Evolutionary conservation across 2,329 filamentous ascomycete species (phyloP), one percentile per base, ranked within the genome.

Genomic region (Neofusicoccum cordaticola): DNA sequence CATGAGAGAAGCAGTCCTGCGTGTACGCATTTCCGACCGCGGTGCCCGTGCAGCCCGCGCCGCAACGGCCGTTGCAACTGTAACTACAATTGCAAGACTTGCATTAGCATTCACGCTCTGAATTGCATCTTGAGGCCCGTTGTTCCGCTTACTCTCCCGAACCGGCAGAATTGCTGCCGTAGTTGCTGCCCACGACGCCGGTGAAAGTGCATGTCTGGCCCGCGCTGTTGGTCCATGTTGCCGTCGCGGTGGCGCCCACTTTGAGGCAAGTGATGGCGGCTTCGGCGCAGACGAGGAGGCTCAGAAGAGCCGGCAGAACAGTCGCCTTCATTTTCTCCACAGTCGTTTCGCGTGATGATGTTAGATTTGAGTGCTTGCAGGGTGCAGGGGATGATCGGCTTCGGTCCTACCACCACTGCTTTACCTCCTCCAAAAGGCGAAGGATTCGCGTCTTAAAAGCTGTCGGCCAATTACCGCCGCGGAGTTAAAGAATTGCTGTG

Each of bases 1-100:
- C 82, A 62, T 84, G 82, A 0, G 78, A 79, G 67, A 81, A 83
- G 68, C 82, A 84, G 57, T 84, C 80, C 66, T 83, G 82, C 0
- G 81, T 83, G 64, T 84, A 84, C 3, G 73, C 80, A 39, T 83
- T 82, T 2, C 82, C 82, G 7, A 83, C 1, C 1, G 80, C 74
- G 4, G 71, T 53, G 4, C 82, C 81, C 0, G 70, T 74, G 56
- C 82, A 84, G 0, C 80, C 81, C 9, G 77, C 79, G 31, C 82
- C 82, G 39, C 82, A 83, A 35, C 81, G 75, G 1, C 81, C 81
- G 61, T 83, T 83, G 64, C 81, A 83, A 8, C 78, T 80, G 52
- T 83, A 84, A 22, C 82, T 83, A 22, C 62, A 17, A 15, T 34
- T 35, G 17, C 3, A 22, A 5, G 5, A n/a, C 0, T 52, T 1